phyloP scores from a whole-genome alignment of 1,284 basidiomycete species.

The Ustilago tritici region DNA sequence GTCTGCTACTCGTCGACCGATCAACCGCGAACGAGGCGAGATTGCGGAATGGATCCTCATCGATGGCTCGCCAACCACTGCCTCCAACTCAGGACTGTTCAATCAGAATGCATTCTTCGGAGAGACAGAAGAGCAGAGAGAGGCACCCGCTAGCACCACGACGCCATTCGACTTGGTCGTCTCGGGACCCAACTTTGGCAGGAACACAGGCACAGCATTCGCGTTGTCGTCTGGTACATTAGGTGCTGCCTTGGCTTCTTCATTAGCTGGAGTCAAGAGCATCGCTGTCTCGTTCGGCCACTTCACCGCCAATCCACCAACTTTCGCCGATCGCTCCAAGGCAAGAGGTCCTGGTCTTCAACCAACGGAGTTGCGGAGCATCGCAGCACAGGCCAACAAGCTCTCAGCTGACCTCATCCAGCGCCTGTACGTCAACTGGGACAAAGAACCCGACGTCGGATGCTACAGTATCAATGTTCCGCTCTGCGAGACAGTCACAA shows the following conservation, averaged over 20 bases:
- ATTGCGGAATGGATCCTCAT: slow-evolving; percentile 66
- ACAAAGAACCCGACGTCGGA: slow-evolving; percentile 49
- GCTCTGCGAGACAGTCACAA: slow-evolving; percentile 56
- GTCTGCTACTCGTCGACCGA: slow-evolving; percentile 58
- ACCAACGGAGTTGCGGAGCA: slow-evolving; percentile 14
- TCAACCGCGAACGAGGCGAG: slow-evolving; percentile 56
- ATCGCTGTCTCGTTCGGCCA: slow-evolving; percentile 66
- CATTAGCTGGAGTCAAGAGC: slow-evolving; percentile 56
- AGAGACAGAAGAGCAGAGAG: slow-evolving; percentile 14
- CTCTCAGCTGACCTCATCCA: slow-evolving; percentile 49
- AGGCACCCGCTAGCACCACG: slow-evolving; percentile 18
- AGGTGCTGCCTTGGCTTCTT: slow-evolving; percentile 63
- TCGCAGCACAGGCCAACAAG: slow-evolving; percentile 44
- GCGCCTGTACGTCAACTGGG: slow-evolving; percentile 59
- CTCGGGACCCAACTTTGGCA: slow-evolving; percentile 67
- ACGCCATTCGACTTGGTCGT: slow-evolving; percentile 64
- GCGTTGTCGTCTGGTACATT: slow-evolving; percentile 66
- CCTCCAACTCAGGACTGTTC: slow-evolving; percentile 65
- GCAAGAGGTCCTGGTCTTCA: slow-evolving; percentile 37
- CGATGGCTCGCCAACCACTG: slow-evolving; percentile 67
- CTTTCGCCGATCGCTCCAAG: slow-evolving; percentile 34
- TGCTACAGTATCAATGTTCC: slow-evolving; percentile 67
- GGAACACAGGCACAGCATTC: slow-evolving; percentile 68
- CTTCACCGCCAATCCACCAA: slow-evolving; percentile 55
- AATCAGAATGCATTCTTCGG: slow-evolving; percentile 55